These are phyloP conservation scores for Flaveria robusta DNA, from an alignment of 129 eudicot species.

Conservation along the genomic window DNA sequence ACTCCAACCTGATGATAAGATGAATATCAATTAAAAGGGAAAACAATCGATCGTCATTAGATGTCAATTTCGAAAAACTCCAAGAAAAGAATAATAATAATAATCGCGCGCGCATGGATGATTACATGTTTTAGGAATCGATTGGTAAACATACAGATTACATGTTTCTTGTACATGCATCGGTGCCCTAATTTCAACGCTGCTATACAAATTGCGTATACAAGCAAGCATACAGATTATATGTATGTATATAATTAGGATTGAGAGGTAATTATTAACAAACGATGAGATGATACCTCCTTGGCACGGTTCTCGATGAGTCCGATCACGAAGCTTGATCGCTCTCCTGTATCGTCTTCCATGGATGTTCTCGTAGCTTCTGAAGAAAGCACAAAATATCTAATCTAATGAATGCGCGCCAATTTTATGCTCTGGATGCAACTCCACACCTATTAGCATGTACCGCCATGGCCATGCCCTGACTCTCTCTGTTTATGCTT, in stretches of 20 bases:
- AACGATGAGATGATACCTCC: conserved; percentile 51
- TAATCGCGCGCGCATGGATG: too few species aligned
- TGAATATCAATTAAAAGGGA: background rate
- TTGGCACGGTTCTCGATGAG: conserved; percentile 95
- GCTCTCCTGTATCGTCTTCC: conserved; percentile 88
- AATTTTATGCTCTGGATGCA: background rate
- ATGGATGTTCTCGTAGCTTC: conserved; percentile 30
- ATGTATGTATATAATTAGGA: background rate
- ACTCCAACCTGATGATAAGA: conserved; percentile 75
- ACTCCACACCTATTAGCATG: background rate
- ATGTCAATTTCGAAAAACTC: background rate
- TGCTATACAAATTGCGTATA: background rate
- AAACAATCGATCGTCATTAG: background rate
- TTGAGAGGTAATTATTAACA: background rate
- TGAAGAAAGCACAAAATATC: background rate
- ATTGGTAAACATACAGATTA: background rate
- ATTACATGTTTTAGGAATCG: too few species aligned
- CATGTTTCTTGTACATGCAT: too few species aligned
- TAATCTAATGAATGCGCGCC: conserved; percentile 20
- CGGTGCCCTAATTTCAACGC: background rate
- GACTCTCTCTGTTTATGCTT: too few species aligned
- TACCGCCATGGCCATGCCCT: background rate
- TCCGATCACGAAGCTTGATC: conserved; percentile 84
- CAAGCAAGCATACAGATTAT: background rate
- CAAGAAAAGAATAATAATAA: background rate